These are phyloP conservation scores for Fusarium mangiferae DNA, from an alignment of 2,329 filamentous ascomycete genomes.

Conservation along the genomic window DNA sequence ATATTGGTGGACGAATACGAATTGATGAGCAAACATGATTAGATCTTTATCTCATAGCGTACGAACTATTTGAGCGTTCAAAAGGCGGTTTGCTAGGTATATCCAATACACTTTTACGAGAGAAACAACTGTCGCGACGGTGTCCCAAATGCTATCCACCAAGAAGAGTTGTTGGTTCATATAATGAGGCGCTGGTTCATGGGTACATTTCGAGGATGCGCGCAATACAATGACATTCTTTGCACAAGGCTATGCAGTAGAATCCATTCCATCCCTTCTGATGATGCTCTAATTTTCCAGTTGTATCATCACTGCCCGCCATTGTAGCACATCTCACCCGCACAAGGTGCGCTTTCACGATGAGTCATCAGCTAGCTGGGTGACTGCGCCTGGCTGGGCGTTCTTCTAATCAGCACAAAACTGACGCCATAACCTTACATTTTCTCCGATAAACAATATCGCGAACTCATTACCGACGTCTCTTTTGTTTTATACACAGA, in stretches of 20 bases:
- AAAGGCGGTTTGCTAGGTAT: not conserved
- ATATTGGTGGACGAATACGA: not conserved
- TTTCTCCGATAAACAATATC: not conserved
- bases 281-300: not conserved
- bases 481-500: not conserved
- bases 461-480: too few relatives aligned
- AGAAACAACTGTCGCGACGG: not conserved
- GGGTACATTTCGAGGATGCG: not conserved
- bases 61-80: not conserved
- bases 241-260: not conserved
- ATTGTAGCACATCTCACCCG: not conserved
- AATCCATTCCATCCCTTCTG: accelerated
- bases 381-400: conserved; percentile 9
- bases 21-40: conserved; percentile 15
- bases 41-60: not conserved
- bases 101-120: not conserved
- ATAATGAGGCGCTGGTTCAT: not conserved
- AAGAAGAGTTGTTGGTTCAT: not conserved
- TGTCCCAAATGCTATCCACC: not conserved
- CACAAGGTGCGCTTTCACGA: not conserved
- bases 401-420: conserved; percentile 8
- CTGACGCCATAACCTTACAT: not conserved
- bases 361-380: conserved; percentile 21
- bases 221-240: not conserved
- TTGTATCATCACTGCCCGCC: not conserved